Evolutionary conservation across 2,329 filamentous ascomycete species (phyloP).

Genomic region (Aspergillus nomiae): DNA sequence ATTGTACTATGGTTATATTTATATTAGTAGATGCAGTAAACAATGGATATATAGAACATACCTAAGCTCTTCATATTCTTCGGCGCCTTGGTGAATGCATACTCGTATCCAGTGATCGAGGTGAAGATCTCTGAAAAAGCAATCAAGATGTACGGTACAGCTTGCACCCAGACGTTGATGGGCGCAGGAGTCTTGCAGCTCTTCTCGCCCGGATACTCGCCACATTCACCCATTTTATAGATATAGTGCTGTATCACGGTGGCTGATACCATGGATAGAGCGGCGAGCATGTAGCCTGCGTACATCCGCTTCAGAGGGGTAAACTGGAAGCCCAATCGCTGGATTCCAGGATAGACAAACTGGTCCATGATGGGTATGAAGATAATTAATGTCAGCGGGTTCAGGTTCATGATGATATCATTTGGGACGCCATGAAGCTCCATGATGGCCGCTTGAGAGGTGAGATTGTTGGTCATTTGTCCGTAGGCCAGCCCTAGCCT

Average conservation of each 20-base stretch:
- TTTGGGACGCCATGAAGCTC: conserved; percentile 55
- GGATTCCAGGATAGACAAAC: conserved; percentile 53
- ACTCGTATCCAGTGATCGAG: conserved; percentile 66
- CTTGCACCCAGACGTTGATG: conserved; percentile 65
- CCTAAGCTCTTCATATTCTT: conserved; percentile 75
- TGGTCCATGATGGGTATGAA: conserved; percentile 57
- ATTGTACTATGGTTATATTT: conserved; percentile 49
- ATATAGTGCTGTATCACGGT: conserved; percentile 52
- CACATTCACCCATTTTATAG: conserved; percentile 65
- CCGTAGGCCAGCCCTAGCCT: conserved; percentile 49
- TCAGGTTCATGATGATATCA: conserved; percentile 57
- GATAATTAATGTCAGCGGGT: conserved; percentile 55
- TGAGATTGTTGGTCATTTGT: conserved; percentile 58
- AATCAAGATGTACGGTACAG: conserved; percentile 53
- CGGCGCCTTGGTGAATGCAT: conserved; percentile 74
- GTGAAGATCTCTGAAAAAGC: conserved; percentile 61
- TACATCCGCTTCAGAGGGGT: conserved; percentile 58
- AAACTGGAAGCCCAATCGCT: conserved; percentile 49
- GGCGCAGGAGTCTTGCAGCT: conserved; percentile 51
- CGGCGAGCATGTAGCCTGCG: conserved; percentile 52
- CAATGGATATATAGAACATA: conserved; percentile 37
- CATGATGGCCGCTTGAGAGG: conserved; percentile 58
- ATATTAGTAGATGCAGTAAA: conserved; percentile 23
- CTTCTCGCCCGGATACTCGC: conserved; percentile 49
- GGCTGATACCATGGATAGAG: conserved; percentile 53